phyloP scores from a whole-genome alignment of 306 rosid genomes.

The Cicer bijugum region DNA sequence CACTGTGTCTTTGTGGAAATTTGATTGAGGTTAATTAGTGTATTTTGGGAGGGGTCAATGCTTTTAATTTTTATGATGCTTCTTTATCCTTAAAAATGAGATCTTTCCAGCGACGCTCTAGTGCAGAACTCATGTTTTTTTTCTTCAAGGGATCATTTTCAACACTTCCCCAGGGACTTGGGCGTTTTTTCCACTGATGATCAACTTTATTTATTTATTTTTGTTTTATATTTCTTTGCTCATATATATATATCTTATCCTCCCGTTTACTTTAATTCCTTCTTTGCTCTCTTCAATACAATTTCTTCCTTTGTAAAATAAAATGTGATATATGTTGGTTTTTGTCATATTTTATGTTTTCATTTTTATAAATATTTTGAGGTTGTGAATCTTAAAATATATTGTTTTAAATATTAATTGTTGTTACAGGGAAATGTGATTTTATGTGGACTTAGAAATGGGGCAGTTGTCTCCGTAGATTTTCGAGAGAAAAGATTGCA shows the following conservation, averaged over 20 bases:
- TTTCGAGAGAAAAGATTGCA: constrained; percentile 64
- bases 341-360: constrained; percentile 11
- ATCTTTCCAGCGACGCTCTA: neutral
- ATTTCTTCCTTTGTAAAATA: neutral
- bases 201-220: constrained; percentile 10
- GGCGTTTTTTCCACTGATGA: constrained; percentile 1
- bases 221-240: neutral
- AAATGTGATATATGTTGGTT: constrained; percentile 15
- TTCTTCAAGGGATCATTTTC: neutral
- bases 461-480: constrained; percentile 78
- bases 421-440: constrained; percentile 76
- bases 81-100: neutral
- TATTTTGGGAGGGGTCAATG: neutral
- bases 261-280: neutral
- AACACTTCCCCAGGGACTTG: neutral
- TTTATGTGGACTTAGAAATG: constrained; percentile 94
- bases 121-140: constrained; percentile 14
- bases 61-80: neutral
- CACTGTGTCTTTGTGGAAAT: constrained; percentile 22
- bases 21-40: constrained; percentile 8
- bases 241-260: neutral
- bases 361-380: constrained; percentile 2
- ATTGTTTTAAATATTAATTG: constrained; percentile 14
- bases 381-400: constrained; percentile 30
- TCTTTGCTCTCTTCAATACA: constrained; percentile 10